Evolutionary conservation across 2,329 filamentous ascomycete species (phyloP).

Genomic region (Westerdykella aurantiaca): DNA sequence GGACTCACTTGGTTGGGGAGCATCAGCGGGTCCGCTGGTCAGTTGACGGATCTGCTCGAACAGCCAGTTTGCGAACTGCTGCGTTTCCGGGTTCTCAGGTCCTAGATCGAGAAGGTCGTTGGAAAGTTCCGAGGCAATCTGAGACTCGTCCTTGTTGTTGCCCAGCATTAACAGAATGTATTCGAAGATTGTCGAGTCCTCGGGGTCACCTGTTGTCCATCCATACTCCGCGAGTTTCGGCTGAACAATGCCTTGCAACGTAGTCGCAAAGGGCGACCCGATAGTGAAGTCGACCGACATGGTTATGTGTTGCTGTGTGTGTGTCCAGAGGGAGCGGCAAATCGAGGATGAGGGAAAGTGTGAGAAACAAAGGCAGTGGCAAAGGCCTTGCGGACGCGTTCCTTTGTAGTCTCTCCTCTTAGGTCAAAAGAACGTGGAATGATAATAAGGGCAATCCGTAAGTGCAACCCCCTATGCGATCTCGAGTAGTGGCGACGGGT

Average conservation of each 20-base stretch:
- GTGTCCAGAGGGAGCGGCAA: neutral
- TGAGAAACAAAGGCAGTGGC: neutral
- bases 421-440: no score
- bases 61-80: conserved; percentile 86
- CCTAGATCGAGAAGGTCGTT: conserved; percentile 78
- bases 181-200: conserved; percentile 80
- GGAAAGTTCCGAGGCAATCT: conserved; percentile 82
- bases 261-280: conserved; percentile 77
- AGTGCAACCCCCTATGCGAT: conserved; percentile 3
- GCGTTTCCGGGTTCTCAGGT: conserved; percentile 75
- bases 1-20: conserved; percentile 15
- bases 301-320: conserved; percentile 5
- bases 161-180: conserved; percentile 97
- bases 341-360: neutral
- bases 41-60: conserved; percentile 74
- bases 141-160: conserved; percentile 86
- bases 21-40: conserved; percentile 39
- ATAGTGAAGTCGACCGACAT: conserved; percentile 76
- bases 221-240: conserved; percentile 89
- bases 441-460: no score
- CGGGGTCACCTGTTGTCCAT: conserved; percentile 77
- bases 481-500: conserved; percentile 8
- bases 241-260: conserved; percentile 75
- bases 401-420: neutral
- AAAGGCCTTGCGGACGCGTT: neutral